Evolutionary conservation across 1,284 basidiomycete genomes (phyloP).

Genomic region (Neonothopanus nambi): DNA sequence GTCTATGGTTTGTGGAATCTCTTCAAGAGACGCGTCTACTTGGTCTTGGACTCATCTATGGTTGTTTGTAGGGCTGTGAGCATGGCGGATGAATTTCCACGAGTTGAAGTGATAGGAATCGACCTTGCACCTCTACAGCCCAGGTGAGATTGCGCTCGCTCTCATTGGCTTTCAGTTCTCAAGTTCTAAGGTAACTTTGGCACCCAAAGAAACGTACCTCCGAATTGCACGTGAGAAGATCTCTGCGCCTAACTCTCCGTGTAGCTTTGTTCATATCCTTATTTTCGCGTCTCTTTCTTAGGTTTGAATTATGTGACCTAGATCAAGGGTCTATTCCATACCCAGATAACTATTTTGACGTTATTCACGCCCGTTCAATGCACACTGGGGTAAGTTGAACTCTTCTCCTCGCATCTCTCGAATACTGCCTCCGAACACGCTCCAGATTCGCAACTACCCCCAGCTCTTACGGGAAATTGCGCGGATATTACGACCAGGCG

Average conservation of each 20-base stretch:
- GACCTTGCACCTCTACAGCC: slow-evolving; percentile 72
- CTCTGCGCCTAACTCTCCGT: slow-evolving; percentile 10
- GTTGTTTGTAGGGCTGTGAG: slow-evolving; percentile 53
- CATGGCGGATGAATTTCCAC: slow-evolving; percentile 69
- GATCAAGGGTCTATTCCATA: slow-evolving; percentile 60
- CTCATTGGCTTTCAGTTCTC: neutral
- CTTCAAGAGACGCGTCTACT: too few species aligned
- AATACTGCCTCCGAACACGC: slow-evolving; percentile 9
- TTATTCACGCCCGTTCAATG: slow-evolving; percentile 66
- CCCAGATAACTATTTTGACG: slow-evolving; percentile 58
- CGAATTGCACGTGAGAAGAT: slow-evolving; percentile 61
- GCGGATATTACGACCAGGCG: slow-evolving; percentile 67
- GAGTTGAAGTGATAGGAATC: slow-evolving; percentile 63
- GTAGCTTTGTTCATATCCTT: slow-evolving; percentile 8
- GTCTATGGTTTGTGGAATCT: slow-evolving; percentile 47
- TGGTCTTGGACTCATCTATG: neutral
- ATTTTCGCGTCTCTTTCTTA: slow-evolving; percentile 25
- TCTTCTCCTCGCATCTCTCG: slow-evolving; percentile 9
- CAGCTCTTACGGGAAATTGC: slow-evolving; percentile 58
- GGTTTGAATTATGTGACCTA: slow-evolving; percentile 69
- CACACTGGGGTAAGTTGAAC: slow-evolving; percentile 56
- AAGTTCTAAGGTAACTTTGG: slow-evolving; percentile 3
- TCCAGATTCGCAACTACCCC: slow-evolving; percentile 60
- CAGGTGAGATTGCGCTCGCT: slow-evolving; percentile 39
- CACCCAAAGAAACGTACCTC: slow-evolving; percentile 57